Evolutionary conservation across 73 alveolate genomes (phyloP).

Genomic region (Loxodes magnus): DNA sequence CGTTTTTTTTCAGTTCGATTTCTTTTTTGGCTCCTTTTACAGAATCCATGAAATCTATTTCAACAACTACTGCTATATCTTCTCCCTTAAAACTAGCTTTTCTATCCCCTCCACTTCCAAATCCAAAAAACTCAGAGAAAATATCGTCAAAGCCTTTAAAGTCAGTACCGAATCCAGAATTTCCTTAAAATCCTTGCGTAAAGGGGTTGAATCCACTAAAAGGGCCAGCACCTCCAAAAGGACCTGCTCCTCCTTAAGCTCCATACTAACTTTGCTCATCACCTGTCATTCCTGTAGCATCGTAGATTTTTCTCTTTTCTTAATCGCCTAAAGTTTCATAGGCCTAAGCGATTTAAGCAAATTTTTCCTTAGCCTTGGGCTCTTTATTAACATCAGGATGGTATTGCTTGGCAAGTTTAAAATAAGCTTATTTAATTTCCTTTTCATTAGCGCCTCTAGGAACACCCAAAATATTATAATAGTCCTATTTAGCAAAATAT

Average conservation of each 20-base stretch:
- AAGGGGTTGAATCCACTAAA: slow-evolving; percentile 13
- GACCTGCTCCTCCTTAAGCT: slow-evolving; percentile 48
- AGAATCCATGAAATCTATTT: slow-evolving; percentile 62
- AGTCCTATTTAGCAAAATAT: slow-evolving; percentile 59
- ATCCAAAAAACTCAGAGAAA: slow-evolving; percentile 63
- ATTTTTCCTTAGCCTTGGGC: slow-evolving; percentile 84
- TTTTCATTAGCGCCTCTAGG: slow-evolving; percentile 62
- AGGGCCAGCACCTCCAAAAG: slow-evolving; percentile 32
- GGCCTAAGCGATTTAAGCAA: slow-evolving; percentile 75
- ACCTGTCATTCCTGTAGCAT: slow-evolving; percentile 77
- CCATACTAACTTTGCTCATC: slow-evolving; percentile 67
- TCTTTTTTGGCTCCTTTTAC: slow-evolving; percentile 57
- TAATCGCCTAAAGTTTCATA: slow-evolving; percentile 75
- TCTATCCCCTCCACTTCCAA: slow-evolving; percentile 47
- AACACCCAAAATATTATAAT: slow-evolving; percentile 76
- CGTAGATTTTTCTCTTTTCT: slow-evolving; percentile 56
- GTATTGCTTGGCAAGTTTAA: slow-evolving; percentile 74
- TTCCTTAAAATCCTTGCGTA: slow-evolving; percentile 4
- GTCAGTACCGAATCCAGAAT: slow-evolving; percentile 20
- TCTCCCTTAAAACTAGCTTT: slow-evolving; percentile 33
- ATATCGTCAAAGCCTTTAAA: slow-evolving; percentile 41
- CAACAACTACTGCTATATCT: slow-evolving; percentile 42
- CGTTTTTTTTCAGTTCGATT: slow-evolving; percentile 31
- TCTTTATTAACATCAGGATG: slow-evolving; percentile 96
- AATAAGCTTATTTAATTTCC: slow-evolving; percentile 88